Evolutionary conservation across 2,329 filamentous ascomycete species (phyloP), one percentile per base, ranked within the genome.

Genomic region (Colletotrichum spinosum): DNA sequence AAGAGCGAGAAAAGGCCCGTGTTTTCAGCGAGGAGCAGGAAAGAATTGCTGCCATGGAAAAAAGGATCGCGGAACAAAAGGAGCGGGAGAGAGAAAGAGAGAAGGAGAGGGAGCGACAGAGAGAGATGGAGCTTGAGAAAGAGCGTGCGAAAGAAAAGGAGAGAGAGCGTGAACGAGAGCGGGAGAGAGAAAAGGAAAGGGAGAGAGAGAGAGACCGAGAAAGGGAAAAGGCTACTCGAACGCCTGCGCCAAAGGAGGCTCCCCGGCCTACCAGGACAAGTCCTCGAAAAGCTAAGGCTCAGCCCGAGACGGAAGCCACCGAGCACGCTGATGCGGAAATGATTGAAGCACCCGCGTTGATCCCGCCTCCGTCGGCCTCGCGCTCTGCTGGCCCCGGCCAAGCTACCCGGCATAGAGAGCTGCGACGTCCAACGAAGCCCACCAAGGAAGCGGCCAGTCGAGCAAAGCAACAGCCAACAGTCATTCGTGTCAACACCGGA

Each of bases 401-500:
- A 62, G 74, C 80, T 60, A 76, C 79, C 70, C 86, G 85, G 68
- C 82, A 75, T 53, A 84, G 81, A 54, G 84, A 86, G 48, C 77
- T 84, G 62, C 88, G 88, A 72, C 83, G 89, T 57, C 88, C 88
- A 0, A 72, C 86, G 4, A 91, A 87, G 70, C 88, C 89, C 2
- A 83, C 82, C 8, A 91, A 90, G 72, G 88, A 91, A 45, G 72
- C 81, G 1, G 69, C 82, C 4, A 69, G 77, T 10, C 92, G 91
- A 73, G 74, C 83, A 0, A 92, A 89, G 74, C 88, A 90, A 65
- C 87, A 86, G 1, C 91, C 90, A 8, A 92, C 91, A 3, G 87
- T 91, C 62, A 94, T 91, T 71, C 87, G 86, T 62, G 90, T 93
- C 65, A 91, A 90, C 69, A 89, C 88, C 56, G 85, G 86, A 25